phyloP scores from a whole-genome alignment of 129 eudicot species.

The Heracleum sosnowskyi region DNA sequence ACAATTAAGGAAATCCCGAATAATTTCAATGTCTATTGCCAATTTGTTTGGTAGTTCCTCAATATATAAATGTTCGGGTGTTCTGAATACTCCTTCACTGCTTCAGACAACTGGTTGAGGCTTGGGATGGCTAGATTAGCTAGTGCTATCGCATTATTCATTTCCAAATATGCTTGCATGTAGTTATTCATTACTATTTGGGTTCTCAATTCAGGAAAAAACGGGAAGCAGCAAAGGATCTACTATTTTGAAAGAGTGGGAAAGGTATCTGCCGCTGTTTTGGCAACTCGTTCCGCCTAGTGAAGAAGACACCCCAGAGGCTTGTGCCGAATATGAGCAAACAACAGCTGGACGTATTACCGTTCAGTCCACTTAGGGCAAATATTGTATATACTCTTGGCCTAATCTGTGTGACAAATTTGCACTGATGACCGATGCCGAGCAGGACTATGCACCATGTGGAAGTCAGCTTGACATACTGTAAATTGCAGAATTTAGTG shows the following conservation, averaged over 20 bases:
- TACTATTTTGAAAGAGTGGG: slow-evolving; percentile 84
- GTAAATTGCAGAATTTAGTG: slow-evolving; percentile 1
- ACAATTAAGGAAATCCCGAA: background rate
- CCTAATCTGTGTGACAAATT: slow-evolving; percentile 15
- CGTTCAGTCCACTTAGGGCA: slow-evolving; percentile 54
- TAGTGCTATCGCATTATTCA: background rate
- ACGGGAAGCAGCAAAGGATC: slow-evolving; percentile 91
- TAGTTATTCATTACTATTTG: background rate
- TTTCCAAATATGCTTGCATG: background rate
- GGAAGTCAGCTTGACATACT: background rate
- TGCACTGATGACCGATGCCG: slow-evolving; percentile 11
- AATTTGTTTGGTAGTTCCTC: background rate
- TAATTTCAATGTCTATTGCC: background rate
- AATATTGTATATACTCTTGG: background rate
- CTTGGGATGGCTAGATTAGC: background rate
- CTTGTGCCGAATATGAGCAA: slow-evolving; percentile 76
- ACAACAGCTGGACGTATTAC: slow-evolving; percentile 63
- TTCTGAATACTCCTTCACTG: background rate
- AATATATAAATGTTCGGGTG: background rate
- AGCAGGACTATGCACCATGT: background rate
- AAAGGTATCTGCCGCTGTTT: slow-evolving; percentile 81
- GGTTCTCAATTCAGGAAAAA: slow-evolving; percentile 50
- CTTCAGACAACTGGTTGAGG: background rate
- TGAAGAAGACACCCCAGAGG: slow-evolving; percentile 99
- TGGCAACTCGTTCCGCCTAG: slow-evolving; percentile 99